These are phyloP conservation scores for Vigna trinervia DNA, from an alignment of 306 rosid genomes.

Conservation along the genomic window DNA sequence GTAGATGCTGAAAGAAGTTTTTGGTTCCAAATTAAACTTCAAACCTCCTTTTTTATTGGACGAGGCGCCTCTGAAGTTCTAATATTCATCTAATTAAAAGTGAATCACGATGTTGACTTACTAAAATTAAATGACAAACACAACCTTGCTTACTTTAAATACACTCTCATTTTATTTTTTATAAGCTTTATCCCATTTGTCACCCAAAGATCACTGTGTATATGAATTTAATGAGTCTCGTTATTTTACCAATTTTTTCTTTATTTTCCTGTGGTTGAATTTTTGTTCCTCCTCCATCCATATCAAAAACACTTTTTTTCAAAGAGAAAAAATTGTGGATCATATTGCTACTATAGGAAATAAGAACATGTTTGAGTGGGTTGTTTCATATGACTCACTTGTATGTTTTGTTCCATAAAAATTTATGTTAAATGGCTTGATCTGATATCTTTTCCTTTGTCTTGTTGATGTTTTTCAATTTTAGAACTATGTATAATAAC, in stretches of 20 bases:
- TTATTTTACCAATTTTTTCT: not conserved
- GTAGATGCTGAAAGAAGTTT: not conserved
- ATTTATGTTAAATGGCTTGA: not conserved
- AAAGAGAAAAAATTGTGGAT: not conserved
- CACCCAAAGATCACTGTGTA: not conserved
- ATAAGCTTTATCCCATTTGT: not conserved
- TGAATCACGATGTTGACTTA: not conserved
- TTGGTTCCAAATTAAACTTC: conserved; percentile 1
- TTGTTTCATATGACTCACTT: not conserved
- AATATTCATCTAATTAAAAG: no score
- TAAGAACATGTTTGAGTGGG: not conserved
- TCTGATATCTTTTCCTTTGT: not conserved
- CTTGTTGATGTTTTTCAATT: not conserved
- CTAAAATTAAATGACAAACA: not conserved
- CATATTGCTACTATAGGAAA: not conserved
- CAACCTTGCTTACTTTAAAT: not conserved
- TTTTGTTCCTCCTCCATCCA: not conserved
- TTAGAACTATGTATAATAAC: conserved; percentile 17
- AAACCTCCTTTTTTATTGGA: not conserved
- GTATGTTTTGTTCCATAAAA: not conserved
- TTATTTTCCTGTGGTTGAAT: not conserved
- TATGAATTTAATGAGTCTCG: not conserved
- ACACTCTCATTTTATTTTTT: not conserved
- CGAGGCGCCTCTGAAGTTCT: not conserved
- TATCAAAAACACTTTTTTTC: not conserved